phyloP scores from a whole-genome alignment of 129 eudicot genomes.

The Escallonia rubra region DNA sequence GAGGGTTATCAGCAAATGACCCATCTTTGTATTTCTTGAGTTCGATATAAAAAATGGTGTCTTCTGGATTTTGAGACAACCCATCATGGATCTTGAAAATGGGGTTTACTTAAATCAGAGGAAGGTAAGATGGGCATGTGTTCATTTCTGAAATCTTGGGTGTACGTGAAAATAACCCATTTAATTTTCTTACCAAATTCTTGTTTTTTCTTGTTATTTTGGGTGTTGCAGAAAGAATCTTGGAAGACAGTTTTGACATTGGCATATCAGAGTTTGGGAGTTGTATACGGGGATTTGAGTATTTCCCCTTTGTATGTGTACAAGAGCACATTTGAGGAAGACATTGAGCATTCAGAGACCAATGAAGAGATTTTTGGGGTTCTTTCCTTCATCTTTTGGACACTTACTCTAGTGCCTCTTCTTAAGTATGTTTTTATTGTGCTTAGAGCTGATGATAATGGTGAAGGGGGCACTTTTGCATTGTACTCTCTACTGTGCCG shows the following conservation, averaged over 20 bases:
- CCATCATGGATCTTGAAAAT: slow-evolving; percentile 73
- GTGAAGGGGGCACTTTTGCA: slow-evolving; percentile 99
- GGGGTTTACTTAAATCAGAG: slow-evolving; percentile 42
- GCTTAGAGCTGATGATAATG: slow-evolving; percentile 91
- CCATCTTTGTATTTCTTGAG: slow-evolving; percentile 15
- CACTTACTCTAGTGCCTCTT: slow-evolving; percentile 79
- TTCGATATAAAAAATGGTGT: slow-evolving; percentile 29
- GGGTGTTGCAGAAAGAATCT: slow-evolving; percentile 23
- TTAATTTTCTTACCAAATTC: too few species aligned
- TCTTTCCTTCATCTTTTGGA: slow-evolving; percentile 86
- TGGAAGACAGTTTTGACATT: slow-evolving; percentile 82
- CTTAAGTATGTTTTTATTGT: slow-evolving; percentile 88
- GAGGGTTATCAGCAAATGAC: slow-evolving; percentile 29
- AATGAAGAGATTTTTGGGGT: slow-evolving; percentile 21
- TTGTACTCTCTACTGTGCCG: slow-evolving; percentile 77
- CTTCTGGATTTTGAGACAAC: slow-evolving; percentile 30
- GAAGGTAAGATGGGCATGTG: slow-evolving; percentile 32
- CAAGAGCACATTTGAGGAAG: slow-evolving; percentile 91
- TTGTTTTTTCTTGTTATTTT: too few species aligned
- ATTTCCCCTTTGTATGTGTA: slow-evolving; percentile 89
- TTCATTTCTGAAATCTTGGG: slow-evolving; percentile 3
- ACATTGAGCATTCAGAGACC: slow-evolving; percentile 73
- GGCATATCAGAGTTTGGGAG: slow-evolving; percentile 96
- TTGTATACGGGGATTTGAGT: slow-evolving; percentile 97
- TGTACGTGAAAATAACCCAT: too few species aligned